These are phyloP conservation scores for Penicillium canariense DNA, from an alignment of 495 filamentous ascomycete genomes.

Conservation along the genomic window DNA sequence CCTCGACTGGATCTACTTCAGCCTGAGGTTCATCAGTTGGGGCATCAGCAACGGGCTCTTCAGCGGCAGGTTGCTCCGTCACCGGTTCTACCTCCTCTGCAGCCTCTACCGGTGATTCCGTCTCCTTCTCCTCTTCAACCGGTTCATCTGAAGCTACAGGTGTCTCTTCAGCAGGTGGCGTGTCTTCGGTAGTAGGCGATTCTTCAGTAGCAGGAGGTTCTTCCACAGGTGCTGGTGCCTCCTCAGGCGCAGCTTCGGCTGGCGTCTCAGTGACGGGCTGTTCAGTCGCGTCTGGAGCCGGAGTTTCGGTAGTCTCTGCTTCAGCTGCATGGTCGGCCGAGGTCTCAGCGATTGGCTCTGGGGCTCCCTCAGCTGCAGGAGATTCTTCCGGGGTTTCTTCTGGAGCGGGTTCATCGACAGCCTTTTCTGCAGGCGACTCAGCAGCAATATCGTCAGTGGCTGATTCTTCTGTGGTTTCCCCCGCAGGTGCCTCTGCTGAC, in stretches of 20 bases:
- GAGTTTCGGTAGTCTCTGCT: constrained; percentile 1
- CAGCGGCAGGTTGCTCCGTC: constrained; percentile 12
- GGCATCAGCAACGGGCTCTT: constrained; percentile 15
- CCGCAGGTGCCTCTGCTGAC: constrained; percentile 11
- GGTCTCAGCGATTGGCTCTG: constrained; percentile 5
- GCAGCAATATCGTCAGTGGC: neutral
- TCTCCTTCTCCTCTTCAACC: neutral
- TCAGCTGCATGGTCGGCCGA: neutral
- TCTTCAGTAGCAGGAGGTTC: constrained; percentile 3
- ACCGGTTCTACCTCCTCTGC: neutral
- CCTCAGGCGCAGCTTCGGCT: constrained; percentile 3
- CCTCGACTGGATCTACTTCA: constrained; percentile 1
- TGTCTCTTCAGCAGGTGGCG: too few relatives aligned
- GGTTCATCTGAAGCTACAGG: neutral
- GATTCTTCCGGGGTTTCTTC: constrained; percentile 7
- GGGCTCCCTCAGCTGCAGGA: neutral
- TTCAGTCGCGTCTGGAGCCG: neutral
- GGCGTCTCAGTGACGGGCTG: neutral
- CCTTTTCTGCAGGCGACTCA: constrained; percentile 10
- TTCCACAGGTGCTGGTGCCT: constrained; percentile 8
- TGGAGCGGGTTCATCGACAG: constrained; percentile 1
- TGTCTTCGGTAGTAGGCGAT: too few relatives aligned
- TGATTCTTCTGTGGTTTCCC: constrained; percentile 10
- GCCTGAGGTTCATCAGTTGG: constrained; percentile 1
- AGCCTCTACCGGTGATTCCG: neutral